These are phyloP conservation scores for Diaporthe ampelina DNA, from an alignment of 2,329 filamentous ascomycete species.

Conservation along the genomic window DNA sequence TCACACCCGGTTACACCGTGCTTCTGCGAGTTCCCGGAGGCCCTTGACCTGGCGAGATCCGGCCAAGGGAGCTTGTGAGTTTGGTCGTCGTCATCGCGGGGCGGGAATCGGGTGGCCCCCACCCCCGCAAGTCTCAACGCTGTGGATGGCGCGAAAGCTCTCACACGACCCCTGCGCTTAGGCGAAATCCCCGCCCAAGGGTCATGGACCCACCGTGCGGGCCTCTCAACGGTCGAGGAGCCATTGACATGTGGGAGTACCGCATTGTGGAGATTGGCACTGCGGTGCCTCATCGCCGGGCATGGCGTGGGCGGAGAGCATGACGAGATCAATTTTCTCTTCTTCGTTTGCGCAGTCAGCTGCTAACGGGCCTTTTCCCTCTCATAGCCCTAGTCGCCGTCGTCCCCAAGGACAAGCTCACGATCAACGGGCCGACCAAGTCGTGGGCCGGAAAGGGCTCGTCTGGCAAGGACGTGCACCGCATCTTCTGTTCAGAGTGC, in stretches of 20 bases:
- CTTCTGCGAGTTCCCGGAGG: background rate
- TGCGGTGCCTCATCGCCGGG: background rate
- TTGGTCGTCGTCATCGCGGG: constrained; percentile 35
- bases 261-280: background rate
- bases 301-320: background rate
- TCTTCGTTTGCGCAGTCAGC: background rate
- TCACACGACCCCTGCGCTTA: constrained; percentile 17
- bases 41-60: background rate
- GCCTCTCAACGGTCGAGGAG: background rate
- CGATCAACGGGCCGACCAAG: constrained; percentile 74
- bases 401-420: constrained; percentile 76
- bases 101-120: constrained; percentile 22
- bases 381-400: constrained; percentile 73
- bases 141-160: constrained; percentile 21
- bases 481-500: constrained; percentile 78
- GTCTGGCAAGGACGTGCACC: constrained; percentile 75
- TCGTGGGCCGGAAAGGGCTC: constrained; percentile 71
- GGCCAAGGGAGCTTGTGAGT: constrained; percentile 1
- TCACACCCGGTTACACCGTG: background rate
- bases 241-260: background rate
- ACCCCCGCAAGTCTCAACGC: constrained; percentile 34
- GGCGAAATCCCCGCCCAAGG: background rate
- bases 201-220: background rate
- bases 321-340: background rate
- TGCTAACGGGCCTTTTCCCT: background rate